These are phyloP conservation scores for Sicyos baderoa DNA, from an alignment of 306 rosid genomes.

Conservation along the genomic window DNA sequence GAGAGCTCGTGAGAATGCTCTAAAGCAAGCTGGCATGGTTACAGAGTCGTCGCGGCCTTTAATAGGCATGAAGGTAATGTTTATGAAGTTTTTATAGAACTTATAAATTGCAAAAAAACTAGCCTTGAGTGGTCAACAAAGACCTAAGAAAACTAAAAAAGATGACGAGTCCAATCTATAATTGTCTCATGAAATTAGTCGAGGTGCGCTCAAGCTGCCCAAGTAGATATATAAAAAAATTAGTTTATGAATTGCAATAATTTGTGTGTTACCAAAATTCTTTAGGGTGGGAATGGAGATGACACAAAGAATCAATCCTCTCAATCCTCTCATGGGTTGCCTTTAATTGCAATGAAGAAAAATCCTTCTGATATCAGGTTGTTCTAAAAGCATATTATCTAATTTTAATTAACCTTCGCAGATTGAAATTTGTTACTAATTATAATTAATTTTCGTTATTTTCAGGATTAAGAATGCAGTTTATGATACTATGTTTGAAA, in stretches of 20 bases:
- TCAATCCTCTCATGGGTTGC: not conserved
- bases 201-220: no score
- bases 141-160: no score
- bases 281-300: not conserved
- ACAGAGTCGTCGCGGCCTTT: not conserved
- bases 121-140: no score
- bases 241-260: not conserved
- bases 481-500: conserved; percentile 27
- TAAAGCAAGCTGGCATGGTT: not conserved
- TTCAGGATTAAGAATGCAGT: conserved; percentile 15
- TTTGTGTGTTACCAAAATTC: not conserved
- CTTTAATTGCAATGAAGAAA: not conserved
- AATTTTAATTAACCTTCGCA: not conserved
- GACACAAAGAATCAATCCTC: not conserved
- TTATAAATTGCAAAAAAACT: not conserved
- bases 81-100: not conserved
- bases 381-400: not conserved
- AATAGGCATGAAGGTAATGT: not conserved
- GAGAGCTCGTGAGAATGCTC: not conserved
- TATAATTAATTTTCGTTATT: not conserved
- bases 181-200: no score
- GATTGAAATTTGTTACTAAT: not conserved
- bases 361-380: not conserved
- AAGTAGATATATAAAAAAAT: no score
- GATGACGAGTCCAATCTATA: no score